Percentiles rank a stretch among this genome's conserved stretches.
These are phyloP conservation scores for Aureobasidium sp. DNA, from an alignment of 2,329 filamentous ascomycete species.

Conservation along the genomic window DNA sequence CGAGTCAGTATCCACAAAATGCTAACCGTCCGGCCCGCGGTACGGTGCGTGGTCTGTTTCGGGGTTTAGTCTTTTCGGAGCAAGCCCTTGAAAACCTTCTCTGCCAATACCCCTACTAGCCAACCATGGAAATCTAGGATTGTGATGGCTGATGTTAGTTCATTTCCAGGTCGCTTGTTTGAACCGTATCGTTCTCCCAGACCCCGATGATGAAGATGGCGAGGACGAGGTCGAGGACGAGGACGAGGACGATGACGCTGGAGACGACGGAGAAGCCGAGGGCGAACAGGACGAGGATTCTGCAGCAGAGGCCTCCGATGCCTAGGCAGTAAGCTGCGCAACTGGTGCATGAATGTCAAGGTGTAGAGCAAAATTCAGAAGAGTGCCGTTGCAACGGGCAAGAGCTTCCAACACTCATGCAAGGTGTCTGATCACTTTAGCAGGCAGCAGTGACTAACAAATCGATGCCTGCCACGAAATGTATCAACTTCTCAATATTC, in stretches of 20 bases:
- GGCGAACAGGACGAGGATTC: conserved; percentile 22
- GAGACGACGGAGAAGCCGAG: conserved; percentile 23
- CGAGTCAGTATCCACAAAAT: conserved; percentile 9
- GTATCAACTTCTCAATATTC: background rate
- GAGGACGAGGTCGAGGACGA: conserved; percentile 23
- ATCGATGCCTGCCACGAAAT: conserved; percentile 6
- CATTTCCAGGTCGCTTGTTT: conserved; percentile 41
- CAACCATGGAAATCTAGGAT: background rate
- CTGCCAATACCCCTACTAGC: background rate
- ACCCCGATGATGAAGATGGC: conserved; percentile 30
- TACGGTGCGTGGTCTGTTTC: conserved; percentile 8
- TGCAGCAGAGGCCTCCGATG: conserved; percentile 6
- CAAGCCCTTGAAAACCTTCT: conserved; percentile 3
- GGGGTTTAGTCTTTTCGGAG: background rate
- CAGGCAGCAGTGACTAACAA: background rate
- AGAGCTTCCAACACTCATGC: background rate
- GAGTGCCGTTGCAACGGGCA: background rate
- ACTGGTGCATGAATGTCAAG: background rate
- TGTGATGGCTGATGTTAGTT: background rate
- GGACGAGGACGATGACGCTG: conserved; percentile 23
- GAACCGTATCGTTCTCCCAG: conserved; percentile 45
- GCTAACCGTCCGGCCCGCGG: conserved; percentile 8
- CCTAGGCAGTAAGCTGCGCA: background rate
- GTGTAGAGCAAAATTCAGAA: background rate
- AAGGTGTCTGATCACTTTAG: background rate